Conservation (phyloP, 202 grass and related monocot genomes). For the Zoysia matrella region DNA sequence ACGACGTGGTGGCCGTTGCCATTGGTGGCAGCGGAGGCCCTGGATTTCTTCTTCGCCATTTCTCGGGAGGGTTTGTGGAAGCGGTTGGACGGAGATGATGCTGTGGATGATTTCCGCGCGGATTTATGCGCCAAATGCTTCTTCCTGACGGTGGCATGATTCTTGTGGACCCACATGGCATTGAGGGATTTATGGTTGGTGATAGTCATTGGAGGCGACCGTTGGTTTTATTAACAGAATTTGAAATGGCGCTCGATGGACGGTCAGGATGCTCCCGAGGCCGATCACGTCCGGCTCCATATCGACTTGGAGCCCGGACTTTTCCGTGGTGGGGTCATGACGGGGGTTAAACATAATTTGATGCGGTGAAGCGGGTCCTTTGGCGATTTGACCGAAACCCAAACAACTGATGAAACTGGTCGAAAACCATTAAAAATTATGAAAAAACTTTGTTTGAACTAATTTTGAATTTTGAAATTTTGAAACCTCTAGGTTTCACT, state of each 20-base stretch:
- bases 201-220: conserved; percentile 10
- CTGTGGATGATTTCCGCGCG: background rate
- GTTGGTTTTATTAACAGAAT: conserved; percentile 41
- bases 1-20: conserved; percentile 1
- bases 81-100: conserved; percentile 20
- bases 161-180: background rate
- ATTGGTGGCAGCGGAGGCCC: conserved; percentile 22
- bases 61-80: conserved; percentile 48
- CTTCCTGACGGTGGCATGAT: background rate
- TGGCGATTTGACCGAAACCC: too few relatives aligned
- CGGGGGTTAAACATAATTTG: too few relatives aligned
- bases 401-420: too few relatives aligned
- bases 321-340: too few relatives aligned
- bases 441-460: too few relatives aligned
- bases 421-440: too few relatives aligned
- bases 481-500: too few relatives aligned
- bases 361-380: too few relatives aligned
- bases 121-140: background rate
- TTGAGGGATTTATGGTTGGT: background rate
- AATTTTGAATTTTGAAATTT: too few relatives aligned
- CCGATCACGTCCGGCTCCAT: conserved; percentile 16
- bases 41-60: conserved; percentile 68
- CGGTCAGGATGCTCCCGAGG: conserved; percentile 31
- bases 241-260: conserved; percentile 49
- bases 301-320: background rate